phyloP scores from a whole-genome alignment of 1,284 basidiomycete genomes.

The Xerocomus cyaneibrunnescens region DNA sequence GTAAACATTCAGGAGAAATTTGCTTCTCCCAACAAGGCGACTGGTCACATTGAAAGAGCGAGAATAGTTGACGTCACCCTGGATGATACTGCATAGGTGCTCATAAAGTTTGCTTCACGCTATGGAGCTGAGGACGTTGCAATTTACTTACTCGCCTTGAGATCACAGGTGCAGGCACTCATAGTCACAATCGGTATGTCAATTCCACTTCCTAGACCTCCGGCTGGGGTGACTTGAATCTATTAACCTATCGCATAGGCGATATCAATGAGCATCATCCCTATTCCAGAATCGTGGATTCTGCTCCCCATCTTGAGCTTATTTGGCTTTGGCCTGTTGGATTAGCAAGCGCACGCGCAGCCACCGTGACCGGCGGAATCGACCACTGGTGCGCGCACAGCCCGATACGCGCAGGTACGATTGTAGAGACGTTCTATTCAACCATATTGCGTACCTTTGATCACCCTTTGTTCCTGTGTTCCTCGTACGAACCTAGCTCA shows the following conservation, averaged over 20 bases:
- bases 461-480: no score
- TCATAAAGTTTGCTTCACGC: neutral
- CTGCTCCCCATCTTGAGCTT: slow-evolving; percentile 7
- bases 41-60: slow-evolving; percentile 3
- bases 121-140: slow-evolving; percentile 5
- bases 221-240: no score
- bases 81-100: neutral
- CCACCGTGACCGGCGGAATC: no score
- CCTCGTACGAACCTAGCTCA: no score
- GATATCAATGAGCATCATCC: slow-evolving; percentile 19
- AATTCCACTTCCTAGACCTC: no score
- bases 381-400: no score
- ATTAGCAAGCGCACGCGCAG: no score
- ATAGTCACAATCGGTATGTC: slow-evolving; percentile 12
- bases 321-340: no score
- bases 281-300: slow-evolving; percentile 11
- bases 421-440: no score
- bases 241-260: slow-evolving; percentile 6
- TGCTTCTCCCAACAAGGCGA: neutral
- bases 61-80: slow-evolving; percentile 9
- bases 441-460: no score
- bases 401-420: no score
- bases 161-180: neutral
- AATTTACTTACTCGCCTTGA: slow-evolving; percentile 1
- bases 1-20: neutral